These are phyloP conservation scores for Candida patagonica DNA, from an alignment of 805 yeast genomes.

Conservation along the genomic window DNA sequence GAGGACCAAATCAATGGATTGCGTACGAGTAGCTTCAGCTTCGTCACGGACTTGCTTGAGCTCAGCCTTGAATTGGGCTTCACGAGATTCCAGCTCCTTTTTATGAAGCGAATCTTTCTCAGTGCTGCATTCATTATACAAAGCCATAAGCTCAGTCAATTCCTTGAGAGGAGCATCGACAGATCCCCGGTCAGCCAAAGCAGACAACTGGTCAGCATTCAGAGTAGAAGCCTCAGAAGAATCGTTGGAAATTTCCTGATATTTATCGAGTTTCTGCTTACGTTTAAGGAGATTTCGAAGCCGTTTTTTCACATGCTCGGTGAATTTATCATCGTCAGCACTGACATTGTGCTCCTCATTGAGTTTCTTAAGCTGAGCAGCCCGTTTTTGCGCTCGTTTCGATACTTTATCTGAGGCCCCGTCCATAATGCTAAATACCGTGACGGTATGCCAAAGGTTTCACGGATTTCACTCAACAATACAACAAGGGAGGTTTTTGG, in stretches of 20 bases:
- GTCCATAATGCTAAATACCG: not conserved
- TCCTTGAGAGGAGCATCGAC: slow-evolving; percentile 30
- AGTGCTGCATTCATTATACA: slow-evolving; percentile 17
- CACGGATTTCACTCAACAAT: not conserved
- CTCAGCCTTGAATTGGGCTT: slow-evolving; percentile 13
- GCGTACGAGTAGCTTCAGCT: slow-evolving; percentile 10
- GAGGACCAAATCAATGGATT: slow-evolving; percentile 14
- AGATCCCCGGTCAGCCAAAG: slow-evolving; percentile 24
- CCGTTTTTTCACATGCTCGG: slow-evolving; percentile 22
- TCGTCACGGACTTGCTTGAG: slow-evolving; percentile 14
- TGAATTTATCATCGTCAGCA: not conserved
- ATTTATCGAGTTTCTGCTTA: slow-evolving; percentile 28
- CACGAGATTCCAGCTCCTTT: slow-evolving; percentile 9
- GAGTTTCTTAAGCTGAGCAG: slow-evolving; percentile 6
- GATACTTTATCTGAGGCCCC: slow-evolving; percentile 2
- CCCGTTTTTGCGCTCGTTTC: slow-evolving; percentile 11
- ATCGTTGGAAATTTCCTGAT: slow-evolving; percentile 24
- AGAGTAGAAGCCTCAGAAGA: slow-evolving; percentile 17
- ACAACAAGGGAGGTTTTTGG: not conserved
- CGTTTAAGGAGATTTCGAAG: slow-evolving; percentile 30
- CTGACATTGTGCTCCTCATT: not conserved
- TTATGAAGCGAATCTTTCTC: slow-evolving; percentile 10
- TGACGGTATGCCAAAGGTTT: not conserved
- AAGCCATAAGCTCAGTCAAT: slow-evolving; percentile 21
- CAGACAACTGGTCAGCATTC: slow-evolving; percentile 29